Percentiles rank a stretch among this genome's conserved stretches.
Evolutionary conservation across 169 alveolate species (phyloP).

Genomic region (Eimeria nieschulzi): DNA sequence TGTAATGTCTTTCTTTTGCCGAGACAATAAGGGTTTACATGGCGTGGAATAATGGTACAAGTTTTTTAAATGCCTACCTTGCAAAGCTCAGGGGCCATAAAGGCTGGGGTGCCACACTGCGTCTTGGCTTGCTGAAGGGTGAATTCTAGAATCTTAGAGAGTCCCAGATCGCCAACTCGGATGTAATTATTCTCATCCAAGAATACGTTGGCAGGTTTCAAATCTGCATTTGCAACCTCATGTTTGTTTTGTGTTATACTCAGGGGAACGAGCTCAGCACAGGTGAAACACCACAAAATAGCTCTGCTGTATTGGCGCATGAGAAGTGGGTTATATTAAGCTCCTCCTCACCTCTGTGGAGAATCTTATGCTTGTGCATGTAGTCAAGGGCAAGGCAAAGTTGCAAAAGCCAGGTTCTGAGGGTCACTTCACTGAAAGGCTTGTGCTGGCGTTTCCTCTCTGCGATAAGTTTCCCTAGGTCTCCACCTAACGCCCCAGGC

Average conservation of each 20-base stretch:
- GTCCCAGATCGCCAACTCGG: constrained; percentile 95
- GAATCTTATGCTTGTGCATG: constrained; percentile 89
- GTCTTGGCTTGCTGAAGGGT: constrained; percentile 96
- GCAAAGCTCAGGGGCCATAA: constrained; percentile 99
- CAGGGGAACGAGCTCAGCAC: not conserved
- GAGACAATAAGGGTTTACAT: not conserved
- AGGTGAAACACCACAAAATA: not conserved
- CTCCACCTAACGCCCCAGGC: constrained; percentile 68
- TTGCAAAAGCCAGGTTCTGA: constrained; percentile 89
- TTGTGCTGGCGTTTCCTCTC: constrained; percentile 58
- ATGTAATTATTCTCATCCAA: constrained; percentile 89
- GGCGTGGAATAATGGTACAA: not conserved
- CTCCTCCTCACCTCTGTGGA: constrained; percentile 88
- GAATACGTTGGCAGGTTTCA: constrained; percentile 93
- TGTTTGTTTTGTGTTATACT: not conserved
- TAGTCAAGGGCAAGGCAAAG: constrained; percentile 87
- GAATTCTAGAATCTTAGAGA: constrained; percentile 92
- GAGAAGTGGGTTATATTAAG: not conserved
- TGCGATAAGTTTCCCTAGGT: constrained; percentile 59
- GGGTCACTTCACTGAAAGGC: constrained; percentile 84
- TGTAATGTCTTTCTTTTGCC: no score
- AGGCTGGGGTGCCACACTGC: constrained; percentile 99
- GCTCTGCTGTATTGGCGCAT: not conserved
- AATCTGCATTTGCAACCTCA: constrained; percentile 58
- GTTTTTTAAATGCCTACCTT: not conserved